Base-by-base conservation (phyloP, 179 eudicot species). In the Corrigiola litoralis region DNA sequence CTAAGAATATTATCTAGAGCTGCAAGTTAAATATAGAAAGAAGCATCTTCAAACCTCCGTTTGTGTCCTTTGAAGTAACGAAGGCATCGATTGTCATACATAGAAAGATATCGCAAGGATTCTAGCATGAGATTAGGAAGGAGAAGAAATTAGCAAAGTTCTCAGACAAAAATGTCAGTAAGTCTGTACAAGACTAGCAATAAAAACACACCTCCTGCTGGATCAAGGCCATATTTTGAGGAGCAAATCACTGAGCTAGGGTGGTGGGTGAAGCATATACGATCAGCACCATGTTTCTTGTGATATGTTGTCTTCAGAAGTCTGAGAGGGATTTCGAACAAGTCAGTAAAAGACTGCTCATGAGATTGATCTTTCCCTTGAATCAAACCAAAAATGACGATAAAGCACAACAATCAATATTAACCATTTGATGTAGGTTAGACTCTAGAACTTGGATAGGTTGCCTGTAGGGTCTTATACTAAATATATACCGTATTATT, bases 11-110 rank as follows among this genome's bases (percentile, higher is more conserved):
- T 18, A 33, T 13, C 23, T 16, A 12, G 21, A 21, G 21, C 13
- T 36, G 11, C 34, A 46, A 61, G 6, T 38, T 13, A 62, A 75
- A 52, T 27, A 46, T 62, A 55, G 41, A 62, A 70, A 44, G 56
- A 28, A 48, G 29, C 4, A 16, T 50, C n/a, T 51, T 4, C 85
- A 68, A 59, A 94, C 99, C 99, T 90, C 45, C 90, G 89, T 68
- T 75, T 90, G 58, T 90, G 99, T 66, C 97, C 99, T 76, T 94
- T 94, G 61, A 94, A 94, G 80, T 87, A 90, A 40, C 99, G 99
- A 74, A 94, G 95, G 67, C 86, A 82, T 60, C 99, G 81, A 72
- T 94, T 94, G 48, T 94, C 99, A 58, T 90, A 94, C 95, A 94
- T 82, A 14, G 99, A 94, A 55, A 94, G 84, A 79, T 94, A 94